Evolutionary conservation across 257 asterid species (phyloP), one percentile per base, ranked within the genome.

Genomic region (Solanum appendiculatum): DNA sequence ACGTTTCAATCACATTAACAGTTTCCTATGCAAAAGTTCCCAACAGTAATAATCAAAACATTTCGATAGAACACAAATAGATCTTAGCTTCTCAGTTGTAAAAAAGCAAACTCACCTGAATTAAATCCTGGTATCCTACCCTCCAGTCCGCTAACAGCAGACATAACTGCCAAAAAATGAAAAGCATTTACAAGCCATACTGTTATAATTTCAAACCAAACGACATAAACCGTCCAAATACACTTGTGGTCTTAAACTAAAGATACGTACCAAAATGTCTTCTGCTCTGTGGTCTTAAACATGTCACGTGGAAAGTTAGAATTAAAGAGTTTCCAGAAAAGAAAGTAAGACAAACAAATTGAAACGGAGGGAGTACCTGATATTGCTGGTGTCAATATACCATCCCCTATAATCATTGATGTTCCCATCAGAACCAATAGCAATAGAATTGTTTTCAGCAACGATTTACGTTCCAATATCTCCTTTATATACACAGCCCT

Each of bases 381-480:
- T 83, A 96, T 95, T 60, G 99, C 99, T 31, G 99, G 99, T 42
- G 99, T 96, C 84, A 96, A 90, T 90, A 96, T 95, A 86, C 99
- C 98, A 84, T 96, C 99, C 63, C 98, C 99, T 39, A 96, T 95
- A 66, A 96, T 93, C 98, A 96, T 94, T 75, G 98, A 96, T 6
- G 99, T 95, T 85, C 99, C 99, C 91, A 89, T 92, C 85, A 96
- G 98, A 90, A 96, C 99, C 84, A 96, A 93, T 46, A 95, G 83
- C 84, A 96, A 91, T 84, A 96, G 93, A 88, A 94, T 44, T 20
- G 92, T 94, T 88, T 94, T 94, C 89, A 93, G 60, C 72, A 78
- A 73, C 18, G 93, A 87, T 27, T 93, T 95, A 48, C 78, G 96
- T 91, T 97, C 99, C 93, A 97, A 90, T 13, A 83, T 86, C 63